These are phyloP conservation scores for Lenzites betulinus DNA, from an alignment of 768 basidiomycete genomes.

Conservation along the genomic window DNA sequence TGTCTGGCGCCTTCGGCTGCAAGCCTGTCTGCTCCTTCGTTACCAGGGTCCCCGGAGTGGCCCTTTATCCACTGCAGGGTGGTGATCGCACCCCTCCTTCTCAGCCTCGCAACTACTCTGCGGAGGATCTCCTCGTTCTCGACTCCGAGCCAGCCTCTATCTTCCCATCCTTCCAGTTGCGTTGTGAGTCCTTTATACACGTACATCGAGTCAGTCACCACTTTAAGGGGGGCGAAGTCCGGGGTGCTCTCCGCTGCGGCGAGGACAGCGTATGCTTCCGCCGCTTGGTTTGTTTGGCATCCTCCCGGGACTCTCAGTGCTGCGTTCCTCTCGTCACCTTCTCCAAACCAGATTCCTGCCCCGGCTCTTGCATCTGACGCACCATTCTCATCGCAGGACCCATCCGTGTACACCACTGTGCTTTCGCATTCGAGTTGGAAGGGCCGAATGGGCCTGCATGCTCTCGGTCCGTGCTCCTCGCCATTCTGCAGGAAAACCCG, in stretches of 20 bases:
- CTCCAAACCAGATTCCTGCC: background rate
- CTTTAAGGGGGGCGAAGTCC: constrained; percentile 6
- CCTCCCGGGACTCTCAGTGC: background rate
- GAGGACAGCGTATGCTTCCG: constrained; percentile 23
- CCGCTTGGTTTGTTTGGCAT: background rate
- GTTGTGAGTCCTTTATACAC: too few species aligned
- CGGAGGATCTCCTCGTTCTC: constrained; percentile 1
- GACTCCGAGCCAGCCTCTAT: background rate
- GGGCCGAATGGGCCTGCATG: background rate
- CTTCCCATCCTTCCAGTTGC: constrained; percentile 21
- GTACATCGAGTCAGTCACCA: constrained; percentile 15
- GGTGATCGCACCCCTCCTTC: background rate
- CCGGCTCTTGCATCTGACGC: background rate
- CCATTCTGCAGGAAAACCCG: background rate
- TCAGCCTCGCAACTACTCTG: background rate
- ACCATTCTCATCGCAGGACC: background rate
- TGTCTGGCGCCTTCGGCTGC: background rate
- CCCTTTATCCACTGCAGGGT: constrained; percentile 28
- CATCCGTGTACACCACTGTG: background rate
- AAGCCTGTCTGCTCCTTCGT: constrained; percentile 15
- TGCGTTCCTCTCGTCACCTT: background rate
- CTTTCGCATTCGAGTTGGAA: background rate
- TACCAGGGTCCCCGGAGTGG: constrained; percentile 3
- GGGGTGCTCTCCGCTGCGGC: background rate
- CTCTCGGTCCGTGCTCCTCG: background rate